A percentile compares a stretch with the other conserved stretches of the same genome.
Conservation (phyloP, 371 early-diverging fungal genomes). For the Nosema muscidifuracis region DNA sequence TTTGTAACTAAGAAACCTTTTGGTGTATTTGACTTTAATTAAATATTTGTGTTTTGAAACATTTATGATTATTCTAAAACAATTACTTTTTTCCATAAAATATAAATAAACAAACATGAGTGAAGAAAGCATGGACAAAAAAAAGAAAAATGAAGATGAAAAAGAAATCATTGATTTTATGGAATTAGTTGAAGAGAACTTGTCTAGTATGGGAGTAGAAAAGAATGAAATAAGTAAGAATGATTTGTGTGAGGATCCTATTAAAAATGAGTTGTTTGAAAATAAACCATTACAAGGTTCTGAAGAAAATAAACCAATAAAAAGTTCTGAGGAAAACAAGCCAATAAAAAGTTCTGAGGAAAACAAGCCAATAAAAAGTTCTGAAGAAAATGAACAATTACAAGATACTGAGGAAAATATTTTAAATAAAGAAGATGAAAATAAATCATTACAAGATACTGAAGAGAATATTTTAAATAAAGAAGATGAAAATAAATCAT, state of each 20-base stretch:
- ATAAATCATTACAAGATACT: too few species aligned
- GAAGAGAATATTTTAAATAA: too few species aligned
- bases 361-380: too few species aligned
- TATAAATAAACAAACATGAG: constrained; percentile 4
- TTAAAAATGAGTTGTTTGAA: not conserved
- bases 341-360: too few species aligned
- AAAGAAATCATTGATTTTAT: constrained; percentile 1
- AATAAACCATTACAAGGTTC: constrained; percentile 1
- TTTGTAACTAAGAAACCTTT: not conserved
- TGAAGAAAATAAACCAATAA: too few species aligned
- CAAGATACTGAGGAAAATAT: too few species aligned
- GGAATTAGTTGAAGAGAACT: not conserved
- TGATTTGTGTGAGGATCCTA: not conserved
- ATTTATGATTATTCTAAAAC: not conserved
- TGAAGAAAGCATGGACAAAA: not conserved
- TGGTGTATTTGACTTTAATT: not conserved
- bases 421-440: too few species aligned
- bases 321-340: too few species aligned
- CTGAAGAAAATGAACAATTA: too few species aligned
- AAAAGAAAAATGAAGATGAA: constrained; percentile 2
- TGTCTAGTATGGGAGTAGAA: not conserved
- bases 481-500: too few species aligned
- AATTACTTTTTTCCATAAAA: not conserved
- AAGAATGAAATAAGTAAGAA: not conserved
- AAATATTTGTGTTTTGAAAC: not conserved